phyloP scores from a whole-genome alignment of 768 basidiomycete species.

The Amanita muscaria region DNA sequence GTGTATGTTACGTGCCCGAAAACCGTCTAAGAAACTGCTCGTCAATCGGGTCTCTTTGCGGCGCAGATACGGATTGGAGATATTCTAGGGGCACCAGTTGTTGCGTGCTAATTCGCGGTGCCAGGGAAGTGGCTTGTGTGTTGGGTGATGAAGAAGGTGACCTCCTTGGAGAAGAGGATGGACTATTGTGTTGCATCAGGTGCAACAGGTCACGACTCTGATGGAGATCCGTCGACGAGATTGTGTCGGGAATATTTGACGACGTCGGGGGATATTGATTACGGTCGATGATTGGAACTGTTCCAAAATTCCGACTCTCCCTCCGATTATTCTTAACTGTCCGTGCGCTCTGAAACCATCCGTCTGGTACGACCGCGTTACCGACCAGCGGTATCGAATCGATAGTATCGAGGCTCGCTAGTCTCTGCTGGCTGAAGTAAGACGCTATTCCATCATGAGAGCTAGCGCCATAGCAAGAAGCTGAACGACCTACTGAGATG shows the following conservation, averaged over 20 bases:
- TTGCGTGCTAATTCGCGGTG: conserved; percentile 3
- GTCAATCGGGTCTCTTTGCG: conserved; percentile 53
- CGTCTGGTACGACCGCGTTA: conserved; percentile 61
- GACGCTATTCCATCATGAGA: conserved; percentile 42
- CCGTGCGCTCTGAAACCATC: conserved; percentile 73
- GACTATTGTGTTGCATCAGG: conserved; percentile 17
- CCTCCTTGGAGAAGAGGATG: conserved; percentile 24
- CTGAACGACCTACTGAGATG: conserved; percentile 56
- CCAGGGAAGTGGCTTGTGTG: conserved; percentile 23
- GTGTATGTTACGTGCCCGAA: conserved; percentile 13
- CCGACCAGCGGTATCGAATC: conserved; percentile 62
- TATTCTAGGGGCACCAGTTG: conserved; percentile 57
- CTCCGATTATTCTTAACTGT: conserved; percentile 47
- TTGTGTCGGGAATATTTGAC: conserved; percentile 13
- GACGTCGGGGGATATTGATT: conserved; percentile 19
- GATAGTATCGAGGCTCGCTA: conserved; percentile 64
- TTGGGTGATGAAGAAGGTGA: conserved; percentile 32
- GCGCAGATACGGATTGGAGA: conserved; percentile 45
- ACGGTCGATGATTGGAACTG: conserved; percentile 22
- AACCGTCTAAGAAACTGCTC: conserved; percentile 57
- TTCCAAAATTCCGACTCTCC: conserved; percentile 35
- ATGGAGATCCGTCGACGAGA: conserved; percentile 17
- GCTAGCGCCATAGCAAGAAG: conserved; percentile 5
- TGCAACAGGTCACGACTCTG: conserved; percentile 18
- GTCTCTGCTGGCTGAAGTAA: conserved; percentile 73